Conservation (phyloP, 1,139 yeast species). For the Geotrichum citri-aurantii region DNA sequence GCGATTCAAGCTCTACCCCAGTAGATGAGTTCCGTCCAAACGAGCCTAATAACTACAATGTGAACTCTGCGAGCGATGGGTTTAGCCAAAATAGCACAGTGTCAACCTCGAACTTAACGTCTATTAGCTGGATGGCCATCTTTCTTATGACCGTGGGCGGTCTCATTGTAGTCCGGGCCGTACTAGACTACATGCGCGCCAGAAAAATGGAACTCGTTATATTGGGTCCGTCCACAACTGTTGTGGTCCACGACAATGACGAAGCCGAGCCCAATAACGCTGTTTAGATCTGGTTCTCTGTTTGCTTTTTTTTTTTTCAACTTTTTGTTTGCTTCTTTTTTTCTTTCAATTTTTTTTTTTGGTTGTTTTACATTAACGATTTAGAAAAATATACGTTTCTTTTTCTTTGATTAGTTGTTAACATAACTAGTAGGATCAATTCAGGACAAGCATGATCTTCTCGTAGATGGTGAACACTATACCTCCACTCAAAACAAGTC, state of each 20-base stretch:
- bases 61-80: constrained; percentile 28
- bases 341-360: not conserved
- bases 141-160: constrained; percentile 63
- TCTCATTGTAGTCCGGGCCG: constrained; percentile 58
- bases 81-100: constrained; percentile 29
- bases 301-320: not conserved
- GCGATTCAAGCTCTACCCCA: constrained; percentile 32
- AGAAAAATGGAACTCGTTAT: constrained; percentile 66
- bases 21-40: constrained; percentile 40
- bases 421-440: constrained; percentile 9
- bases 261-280: not conserved
- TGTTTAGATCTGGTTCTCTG: not conserved
- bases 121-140: constrained; percentile 41
- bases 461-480: constrained; percentile 93
- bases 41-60: constrained; percentile 38
- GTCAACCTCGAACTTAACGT: constrained; percentile 23
- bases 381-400: not conserved
- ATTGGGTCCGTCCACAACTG: constrained; percentile 15
- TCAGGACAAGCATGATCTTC: constrained; percentile 63
- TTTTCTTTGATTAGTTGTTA: not conserved
- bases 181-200: constrained; percentile 69
- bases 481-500: constrained; percentile 89
- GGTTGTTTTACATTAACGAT: not conserved
- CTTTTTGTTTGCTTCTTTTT: not conserved
- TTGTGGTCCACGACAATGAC: not conserved